Percentiles rank a stretch among this genome's conserved stretches.
phyloP scores from a whole-genome alignment of 192 early-diverging fungal species.

The Jimgerdemannia flammicorona region DNA sequence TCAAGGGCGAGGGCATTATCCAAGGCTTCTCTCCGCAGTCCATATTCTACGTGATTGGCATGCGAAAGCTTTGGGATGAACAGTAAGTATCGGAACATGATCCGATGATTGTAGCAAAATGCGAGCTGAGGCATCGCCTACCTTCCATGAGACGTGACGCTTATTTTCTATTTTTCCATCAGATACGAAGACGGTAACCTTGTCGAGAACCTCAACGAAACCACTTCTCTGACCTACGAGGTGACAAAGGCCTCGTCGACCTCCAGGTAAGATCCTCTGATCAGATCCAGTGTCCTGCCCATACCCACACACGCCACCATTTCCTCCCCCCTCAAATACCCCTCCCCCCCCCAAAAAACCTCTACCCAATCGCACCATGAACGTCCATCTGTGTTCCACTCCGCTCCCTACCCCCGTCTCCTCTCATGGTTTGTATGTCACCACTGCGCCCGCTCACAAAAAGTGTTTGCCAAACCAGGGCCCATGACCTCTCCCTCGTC shows the following conservation, averaged over 20 bases:
- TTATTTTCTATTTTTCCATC: neutral
- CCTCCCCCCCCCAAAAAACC: no score
- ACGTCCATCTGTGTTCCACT: neutral
- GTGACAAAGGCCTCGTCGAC: conserved; percentile 31
- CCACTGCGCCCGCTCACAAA: neutral
- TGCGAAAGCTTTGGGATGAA: conserved; percentile 54
- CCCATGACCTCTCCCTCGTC: conserved; percentile 33
- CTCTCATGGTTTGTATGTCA: neutral
- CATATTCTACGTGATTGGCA: conserved; percentile 52
- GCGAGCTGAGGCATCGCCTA: neutral
- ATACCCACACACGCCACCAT: neutral
- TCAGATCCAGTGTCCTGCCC: neutral
- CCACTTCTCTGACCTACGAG: conserved; percentile 41
- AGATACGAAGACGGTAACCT: conserved; percentile 38
- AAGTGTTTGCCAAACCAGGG: conserved; percentile 9
- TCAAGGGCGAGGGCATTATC: conserved; percentile 47
- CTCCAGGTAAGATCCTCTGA: conserved; percentile 27
- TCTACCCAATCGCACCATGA: neutral
- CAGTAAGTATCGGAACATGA: conserved; percentile 20
- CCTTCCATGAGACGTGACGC: neutral
- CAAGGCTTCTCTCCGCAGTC: conserved; percentile 44
- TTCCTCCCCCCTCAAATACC: neutral
- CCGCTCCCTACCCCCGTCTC: neutral
- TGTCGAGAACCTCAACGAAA: conserved; percentile 33
- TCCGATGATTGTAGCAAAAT: no score